Percentiles rank a stretch among this genome's conserved stretches.
Evolutionary conservation across 2,329 filamentous ascomycete species (phyloP).

Genomic region (Penicillium aurantiogriseum): DNA sequence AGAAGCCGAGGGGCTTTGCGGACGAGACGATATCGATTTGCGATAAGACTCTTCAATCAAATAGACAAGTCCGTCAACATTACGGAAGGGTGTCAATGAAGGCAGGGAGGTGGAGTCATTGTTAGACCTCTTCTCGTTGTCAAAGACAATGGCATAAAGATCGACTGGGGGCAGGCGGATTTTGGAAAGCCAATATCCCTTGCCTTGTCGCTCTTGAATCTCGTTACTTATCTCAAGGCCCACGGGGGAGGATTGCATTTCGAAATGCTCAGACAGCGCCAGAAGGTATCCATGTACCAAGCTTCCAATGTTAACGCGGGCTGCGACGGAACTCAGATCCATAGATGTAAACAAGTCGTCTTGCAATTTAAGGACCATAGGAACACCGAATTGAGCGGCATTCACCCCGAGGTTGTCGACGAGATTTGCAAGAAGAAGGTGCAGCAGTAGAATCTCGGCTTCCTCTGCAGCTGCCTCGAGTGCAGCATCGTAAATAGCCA

Average conservation of each 20-base stretch:
- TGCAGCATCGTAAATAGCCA: conserved; percentile 86
- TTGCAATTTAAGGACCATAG: conserved; percentile 86
- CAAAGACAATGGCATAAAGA: conserved; percentile 60
- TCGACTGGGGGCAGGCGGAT: conserved; percentile 68
- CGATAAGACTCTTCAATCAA: conserved; percentile 72
- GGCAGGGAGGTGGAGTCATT: conserved; percentile 48
- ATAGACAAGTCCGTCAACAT: conserved; percentile 68
- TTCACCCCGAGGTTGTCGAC: conserved; percentile 78
- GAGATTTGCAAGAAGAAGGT: conserved; percentile 73
- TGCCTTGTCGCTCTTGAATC: conserved; percentile 69
- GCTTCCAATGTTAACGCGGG: conserved; percentile 77
- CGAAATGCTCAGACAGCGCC: conserved; percentile 72
- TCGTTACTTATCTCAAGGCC: conserved; percentile 73
- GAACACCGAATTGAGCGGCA: conserved; percentile 71
- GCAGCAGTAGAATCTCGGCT: conserved; percentile 71
- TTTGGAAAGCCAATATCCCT: conserved; percentile 75
- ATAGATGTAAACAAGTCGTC: conserved; percentile 63
- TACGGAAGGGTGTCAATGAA: conserved; percentile 69
- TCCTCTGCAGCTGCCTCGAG: conserved; percentile 71
- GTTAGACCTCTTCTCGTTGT: conserved; percentile 39
- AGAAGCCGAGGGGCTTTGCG: conserved; percentile 67
- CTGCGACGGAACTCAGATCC: conserved; percentile 48
- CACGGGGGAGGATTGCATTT: conserved; percentile 67
- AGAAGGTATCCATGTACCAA: conserved; percentile 89
- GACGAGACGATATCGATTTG: conserved; percentile 59